Evolutionary conservation across 2,329 filamentous ascomycete species (phyloP), one percentile per base, ranked within the genome.

Genomic region (Fusarium transvaalense): DNA sequence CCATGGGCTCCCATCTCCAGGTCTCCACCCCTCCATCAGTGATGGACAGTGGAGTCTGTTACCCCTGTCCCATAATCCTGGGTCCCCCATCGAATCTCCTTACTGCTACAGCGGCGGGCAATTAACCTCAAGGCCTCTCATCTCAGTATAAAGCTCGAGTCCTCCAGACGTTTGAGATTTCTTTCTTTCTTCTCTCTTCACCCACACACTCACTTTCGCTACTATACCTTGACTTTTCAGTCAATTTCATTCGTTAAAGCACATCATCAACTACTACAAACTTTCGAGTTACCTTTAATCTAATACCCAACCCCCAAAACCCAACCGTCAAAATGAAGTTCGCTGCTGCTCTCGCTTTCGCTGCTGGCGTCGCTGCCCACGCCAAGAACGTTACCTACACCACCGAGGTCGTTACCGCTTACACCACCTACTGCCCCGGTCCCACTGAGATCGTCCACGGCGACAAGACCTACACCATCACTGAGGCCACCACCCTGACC

Each of bases 371-470:
- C 78, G 80, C 82, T 75, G 84, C 83, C 78, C 66, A 67, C 68
- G 68, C 65, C 66, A 71, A 66, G 53, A 76, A 76, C 75, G 82
- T 82, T 72, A 83, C 82, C 77, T 87, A 86, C 64, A 85, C 84
- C 81, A 92, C 89, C 72, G 87, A 91, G 84, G 82, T 88, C 71
- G 86, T 92, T 69, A 89, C 88, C 61, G 80, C 82, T 61, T 87
- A 87, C 83, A 89, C 86, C 81, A 93, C 91, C 77, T 92, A 85
- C 88, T 93, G 91, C 88, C 90, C 91, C 23, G 83, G 77, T 71
- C 79, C 91, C 70, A 92, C 91, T 74, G 79, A 83, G 74, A 80
- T 92, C 80, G 86, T 85, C 76, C 84, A 91, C 82, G 86, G 85
- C 77, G 83, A 80, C 80, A 83, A 85, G 78, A 92, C 89, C 81